phyloP scores from a whole-genome alignment of 768 basidiomycete species.

The Leccinum broughii region DNA sequence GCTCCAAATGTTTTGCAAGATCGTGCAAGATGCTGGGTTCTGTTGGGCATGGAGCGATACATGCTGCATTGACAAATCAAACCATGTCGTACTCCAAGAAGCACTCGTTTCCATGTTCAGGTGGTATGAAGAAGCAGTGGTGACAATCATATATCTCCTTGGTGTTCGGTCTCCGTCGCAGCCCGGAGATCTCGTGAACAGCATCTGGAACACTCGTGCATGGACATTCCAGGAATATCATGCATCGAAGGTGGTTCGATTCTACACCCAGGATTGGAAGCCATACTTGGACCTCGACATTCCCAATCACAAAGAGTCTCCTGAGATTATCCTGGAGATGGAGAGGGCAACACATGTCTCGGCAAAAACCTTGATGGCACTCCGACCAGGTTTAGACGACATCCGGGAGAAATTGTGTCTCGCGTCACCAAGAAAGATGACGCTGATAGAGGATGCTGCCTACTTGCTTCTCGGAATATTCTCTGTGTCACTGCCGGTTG shows the following conservation, averaged over 20 bases:
- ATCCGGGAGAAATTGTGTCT: neutral
- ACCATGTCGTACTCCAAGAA: neutral
- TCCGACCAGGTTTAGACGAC: neutral
- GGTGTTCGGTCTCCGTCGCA: neutral
- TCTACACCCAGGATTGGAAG: neutral
- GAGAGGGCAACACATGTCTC: neutral
- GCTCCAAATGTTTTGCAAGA: no score
- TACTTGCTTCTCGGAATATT: neutral
- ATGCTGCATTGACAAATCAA: neutral
- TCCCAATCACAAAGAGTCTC: neutral
- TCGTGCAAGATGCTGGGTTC: no score
- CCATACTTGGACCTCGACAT: neutral
- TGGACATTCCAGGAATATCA: neutral
- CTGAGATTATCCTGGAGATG: neutral
- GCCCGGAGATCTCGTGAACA: neutral
- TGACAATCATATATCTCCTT: neutral
- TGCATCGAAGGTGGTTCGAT: neutral
- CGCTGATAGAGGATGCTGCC: neutral
- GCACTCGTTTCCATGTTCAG: neutral
- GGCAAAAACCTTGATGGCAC: neutral
- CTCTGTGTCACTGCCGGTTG: neutral
- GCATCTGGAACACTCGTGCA: neutral
- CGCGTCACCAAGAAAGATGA: neutral
- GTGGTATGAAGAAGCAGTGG: neutral
- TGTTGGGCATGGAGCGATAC: no score